phyloP scores from a whole-genome alignment of 192 early-diverging fungal species.

The Glomus cerebriforme region DNA sequence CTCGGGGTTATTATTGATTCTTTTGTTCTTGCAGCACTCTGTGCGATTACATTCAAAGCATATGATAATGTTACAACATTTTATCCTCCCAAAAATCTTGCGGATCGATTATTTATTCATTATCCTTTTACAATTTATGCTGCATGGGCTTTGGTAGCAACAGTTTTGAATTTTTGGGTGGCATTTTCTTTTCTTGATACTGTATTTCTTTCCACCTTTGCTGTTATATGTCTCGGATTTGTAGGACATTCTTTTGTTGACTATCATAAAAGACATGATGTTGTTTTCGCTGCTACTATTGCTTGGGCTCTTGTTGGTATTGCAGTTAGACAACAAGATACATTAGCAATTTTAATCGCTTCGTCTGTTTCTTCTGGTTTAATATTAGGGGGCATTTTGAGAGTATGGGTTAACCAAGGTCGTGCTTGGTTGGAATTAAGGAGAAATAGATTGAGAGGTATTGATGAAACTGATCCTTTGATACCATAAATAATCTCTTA shows the following conservation, averaged over 20 bases:
- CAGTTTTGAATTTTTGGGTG: conserved; percentile 36
- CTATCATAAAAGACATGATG: conserved; percentile 43
- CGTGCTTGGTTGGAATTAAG: not conserved
- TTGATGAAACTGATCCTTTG: not conserved
- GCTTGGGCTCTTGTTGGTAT: conserved; percentile 38
- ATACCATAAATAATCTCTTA: not conserved
- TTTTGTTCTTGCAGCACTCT: not conserved
- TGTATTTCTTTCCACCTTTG: conserved; percentile 8
- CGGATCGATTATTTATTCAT: conserved; percentile 43
- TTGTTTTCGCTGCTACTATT: conserved; percentile 40
- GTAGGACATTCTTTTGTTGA: conserved; percentile 35
- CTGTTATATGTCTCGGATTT: conserved; percentile 30
- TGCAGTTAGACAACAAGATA: not conserved
- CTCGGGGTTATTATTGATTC: not conserved
- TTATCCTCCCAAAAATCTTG: conserved; percentile 43
- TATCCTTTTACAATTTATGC: conserved; percentile 49
- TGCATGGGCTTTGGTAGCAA: conserved; percentile 32
- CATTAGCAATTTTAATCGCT: not conserved
- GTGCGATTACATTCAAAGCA: not conserved
- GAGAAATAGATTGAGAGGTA: not conserved
- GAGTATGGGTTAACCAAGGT: not conserved
- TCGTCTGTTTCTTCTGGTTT: conserved; percentile 20
- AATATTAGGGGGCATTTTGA: conserved; percentile 20
- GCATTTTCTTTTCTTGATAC: not conserved
- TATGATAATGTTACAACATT: conserved; percentile 37